These are phyloP conservation scores for Leccinum obscurum DNA, from an alignment of 768 basidiomycete genomes.

Conservation along the genomic window DNA sequence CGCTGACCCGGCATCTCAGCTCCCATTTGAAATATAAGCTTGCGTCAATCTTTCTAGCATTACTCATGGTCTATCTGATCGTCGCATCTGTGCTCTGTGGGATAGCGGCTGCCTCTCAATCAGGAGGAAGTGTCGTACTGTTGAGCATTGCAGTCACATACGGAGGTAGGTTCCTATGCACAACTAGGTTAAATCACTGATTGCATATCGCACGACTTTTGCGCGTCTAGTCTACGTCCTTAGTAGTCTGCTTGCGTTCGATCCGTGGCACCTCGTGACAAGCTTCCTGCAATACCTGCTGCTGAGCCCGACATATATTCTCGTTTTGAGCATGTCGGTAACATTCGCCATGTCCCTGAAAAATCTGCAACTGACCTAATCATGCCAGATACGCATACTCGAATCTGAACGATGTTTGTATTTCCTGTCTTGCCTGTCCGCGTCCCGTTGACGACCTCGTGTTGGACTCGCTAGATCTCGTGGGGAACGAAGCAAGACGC, in stretches of 20 bases:
- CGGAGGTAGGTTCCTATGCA: slow-evolving; percentile 51
- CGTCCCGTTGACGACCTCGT: slow-evolving; percentile 6
- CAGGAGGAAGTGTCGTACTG: slow-evolving; percentile 70
- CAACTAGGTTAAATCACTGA: slow-evolving; percentile 3
- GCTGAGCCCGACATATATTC: slow-evolving; percentile 79
- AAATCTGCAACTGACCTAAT: slow-evolving; percentile 22
- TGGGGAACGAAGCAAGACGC: slow-evolving; percentile 97
- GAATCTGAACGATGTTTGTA: slow-evolving; percentile 75
- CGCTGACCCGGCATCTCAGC: slow-evolving; percentile 11
- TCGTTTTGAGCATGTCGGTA: slow-evolving; percentile 72
- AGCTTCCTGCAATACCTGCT: slow-evolving; percentile 88
- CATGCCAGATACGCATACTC: slow-evolving; percentile 73
- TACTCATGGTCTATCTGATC: slow-evolving; percentile 83
- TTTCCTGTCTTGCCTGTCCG: slow-evolving; percentile 10
- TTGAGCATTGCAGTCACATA: slow-evolving; percentile 87
- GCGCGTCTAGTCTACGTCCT: slow-evolving; percentile 63
- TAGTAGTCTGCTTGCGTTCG: slow-evolving; percentile 79
- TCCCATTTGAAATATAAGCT: slow-evolving; percentile 70
- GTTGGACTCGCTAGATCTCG: slow-evolving; percentile 55
- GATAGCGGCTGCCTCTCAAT: slow-evolving; percentile 65
- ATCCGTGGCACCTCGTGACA: slow-evolving; percentile 96
- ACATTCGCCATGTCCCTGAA: neutral
- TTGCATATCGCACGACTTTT: neutral
- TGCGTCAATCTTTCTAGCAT: slow-evolving; percentile 68
- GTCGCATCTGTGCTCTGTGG: slow-evolving; percentile 82